A percentile compares a stretch with the other conserved stretches of the same genome.
These are phyloP conservation scores for Colletotrichum horii DNA, from an alignment of 2,329 filamentous ascomycete species.

Conservation along the genomic window DNA sequence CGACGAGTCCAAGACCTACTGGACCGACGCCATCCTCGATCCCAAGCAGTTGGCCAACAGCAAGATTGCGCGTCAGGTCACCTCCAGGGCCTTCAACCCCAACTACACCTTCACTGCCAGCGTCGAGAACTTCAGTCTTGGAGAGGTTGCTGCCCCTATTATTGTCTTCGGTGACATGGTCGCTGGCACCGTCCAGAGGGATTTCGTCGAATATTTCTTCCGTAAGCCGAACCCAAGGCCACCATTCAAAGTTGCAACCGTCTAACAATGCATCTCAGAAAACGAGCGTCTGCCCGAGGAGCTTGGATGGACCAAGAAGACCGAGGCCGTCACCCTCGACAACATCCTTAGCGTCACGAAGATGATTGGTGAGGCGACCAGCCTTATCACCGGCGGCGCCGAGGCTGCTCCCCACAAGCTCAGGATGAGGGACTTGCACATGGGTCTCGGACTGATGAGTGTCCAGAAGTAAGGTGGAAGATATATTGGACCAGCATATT, in stretches of 20 bases:
- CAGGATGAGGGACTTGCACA: background rate
- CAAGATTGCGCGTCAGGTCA: conserved; percentile 48
- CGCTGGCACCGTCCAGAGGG: conserved; percentile 41
- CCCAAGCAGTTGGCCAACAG: conserved; percentile 48
- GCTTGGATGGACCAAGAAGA: conserved; percentile 12
- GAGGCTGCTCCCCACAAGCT: background rate
- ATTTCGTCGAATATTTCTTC: conserved; percentile 50
- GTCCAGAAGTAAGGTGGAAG: background rate
- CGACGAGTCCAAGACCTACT: conserved; percentile 48
- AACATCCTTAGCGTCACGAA: conserved; percentile 1
- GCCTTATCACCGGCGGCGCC: background rate
- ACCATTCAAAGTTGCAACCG: background rate
- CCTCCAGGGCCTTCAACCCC: conserved; percentile 51
- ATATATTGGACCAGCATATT: background rate
- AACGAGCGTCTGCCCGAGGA: conserved; percentile 17
- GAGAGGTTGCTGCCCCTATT: conserved; percentile 56
- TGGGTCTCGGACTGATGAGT: background rate
- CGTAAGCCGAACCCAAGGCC: conserved; percentile 32
- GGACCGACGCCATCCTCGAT: conserved; percentile 45
- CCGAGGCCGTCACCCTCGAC: background rate
- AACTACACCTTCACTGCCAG: conserved; percentile 48
- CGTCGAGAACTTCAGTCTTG: conserved; percentile 50
- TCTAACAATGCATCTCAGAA: background rate
- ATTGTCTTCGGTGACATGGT: conserved; percentile 52
- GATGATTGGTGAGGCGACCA: background rate